Conservation (phyloP, 305 asterid species). For the Solanum aculeatissimum region DNA sequence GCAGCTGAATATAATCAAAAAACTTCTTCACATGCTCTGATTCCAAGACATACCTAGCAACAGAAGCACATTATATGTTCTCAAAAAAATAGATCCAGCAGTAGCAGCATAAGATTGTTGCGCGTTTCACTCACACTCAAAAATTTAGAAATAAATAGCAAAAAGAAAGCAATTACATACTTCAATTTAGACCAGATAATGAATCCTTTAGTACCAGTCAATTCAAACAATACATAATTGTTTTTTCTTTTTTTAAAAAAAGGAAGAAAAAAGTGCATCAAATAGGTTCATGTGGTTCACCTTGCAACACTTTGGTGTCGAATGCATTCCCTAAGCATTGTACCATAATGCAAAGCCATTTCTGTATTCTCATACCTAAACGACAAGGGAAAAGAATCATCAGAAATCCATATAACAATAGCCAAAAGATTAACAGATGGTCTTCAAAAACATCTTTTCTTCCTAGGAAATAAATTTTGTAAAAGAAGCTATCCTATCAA, state of each 20-base stretch:
- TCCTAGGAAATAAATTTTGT: neutral
- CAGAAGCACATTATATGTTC: neutral
- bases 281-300: constrained; percentile 25
- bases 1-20: constrained; percentile 68
- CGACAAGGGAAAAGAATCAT: neutral
- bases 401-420: neutral
- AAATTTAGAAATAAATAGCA: neutral
- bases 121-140: neutral
- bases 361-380: constrained; percentile 71
- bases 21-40: constrained; percentile 88
- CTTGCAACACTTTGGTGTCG: constrained; percentile 94
- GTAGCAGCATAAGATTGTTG: neutral
- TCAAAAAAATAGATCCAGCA: neutral
- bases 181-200: neutral
- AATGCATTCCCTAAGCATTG: constrained; percentile 68
- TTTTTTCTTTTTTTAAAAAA: neutral
- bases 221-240: neutral
- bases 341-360: constrained; percentile 91
- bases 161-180: neutral
- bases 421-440: neutral
- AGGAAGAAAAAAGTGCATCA: neutral
- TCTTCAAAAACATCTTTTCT: neutral
- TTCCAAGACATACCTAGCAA: constrained; percentile 76
- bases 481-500: neutral
- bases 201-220: neutral